Conservation (phyloP, 2,329 filamentous ascomycete species). For the Westerdykella sp. region DNA sequence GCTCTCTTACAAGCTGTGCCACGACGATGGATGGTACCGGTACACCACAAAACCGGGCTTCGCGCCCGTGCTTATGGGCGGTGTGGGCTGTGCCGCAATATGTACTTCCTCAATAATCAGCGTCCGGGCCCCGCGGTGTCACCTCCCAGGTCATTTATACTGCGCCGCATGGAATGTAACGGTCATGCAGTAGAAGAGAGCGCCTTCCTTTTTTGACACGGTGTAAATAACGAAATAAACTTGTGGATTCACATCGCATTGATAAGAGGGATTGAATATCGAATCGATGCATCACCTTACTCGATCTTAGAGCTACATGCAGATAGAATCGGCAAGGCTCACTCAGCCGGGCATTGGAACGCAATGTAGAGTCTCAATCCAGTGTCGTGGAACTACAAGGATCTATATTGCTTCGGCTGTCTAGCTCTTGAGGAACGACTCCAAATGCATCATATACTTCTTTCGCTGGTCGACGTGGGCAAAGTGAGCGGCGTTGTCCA, state of each 20-base stretch:
- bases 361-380: background rate
- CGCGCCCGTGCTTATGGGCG: no score
- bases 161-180: background rate
- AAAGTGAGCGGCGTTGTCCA: conserved; percentile 34
- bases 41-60: background rate
- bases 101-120: no score
- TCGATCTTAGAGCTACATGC: no score
- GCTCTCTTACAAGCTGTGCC: conserved; percentile 6
- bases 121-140: no score
- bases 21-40: conserved; percentile 5
- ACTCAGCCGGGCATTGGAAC: no score
- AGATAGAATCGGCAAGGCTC: no score
- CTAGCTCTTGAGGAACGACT: conserved; percentile 1
- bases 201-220: background rate
- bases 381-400: background rate
- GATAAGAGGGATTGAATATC: no score
- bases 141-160: conserved; percentile 1
- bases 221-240: background rate
- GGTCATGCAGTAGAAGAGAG: background rate
- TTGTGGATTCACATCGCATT: no score
- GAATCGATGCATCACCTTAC: no score
- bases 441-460: conserved; percentile 3
- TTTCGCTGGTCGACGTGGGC: conserved; percentile 21
- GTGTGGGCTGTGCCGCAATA: no score
- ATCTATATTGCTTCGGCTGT: background rate